Percentiles rank a stretch among this genome's conserved stretches.
These are phyloP conservation scores for Macrolepiota fuliginosa DNA, from an alignment of 768 basidiomycete species.

Conservation along the genomic window DNA sequence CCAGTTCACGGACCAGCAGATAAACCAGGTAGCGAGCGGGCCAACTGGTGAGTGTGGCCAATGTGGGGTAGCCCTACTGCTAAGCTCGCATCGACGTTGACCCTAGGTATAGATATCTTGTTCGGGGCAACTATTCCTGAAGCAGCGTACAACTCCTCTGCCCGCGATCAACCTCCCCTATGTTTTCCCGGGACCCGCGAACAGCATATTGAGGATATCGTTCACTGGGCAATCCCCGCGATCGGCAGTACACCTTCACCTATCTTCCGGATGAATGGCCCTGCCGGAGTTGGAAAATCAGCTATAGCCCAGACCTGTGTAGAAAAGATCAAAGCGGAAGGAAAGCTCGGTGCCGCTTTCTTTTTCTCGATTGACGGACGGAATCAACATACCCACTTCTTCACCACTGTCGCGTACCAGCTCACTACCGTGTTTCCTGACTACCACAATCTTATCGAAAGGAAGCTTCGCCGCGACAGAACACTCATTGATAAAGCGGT, in stretches of 20 bases:
- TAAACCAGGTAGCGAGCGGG: background rate
- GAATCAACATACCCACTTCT: background rate
- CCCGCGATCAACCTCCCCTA: background rate
- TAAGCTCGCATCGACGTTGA: background rate
- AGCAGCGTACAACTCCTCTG: background rate
- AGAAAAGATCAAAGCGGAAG: background rate
- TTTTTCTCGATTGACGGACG: conserved; percentile 4
- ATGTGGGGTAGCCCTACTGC: no score
- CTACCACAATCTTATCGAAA: background rate
- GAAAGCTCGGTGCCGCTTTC: conserved; percentile 4
- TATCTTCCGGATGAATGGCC: background rate
- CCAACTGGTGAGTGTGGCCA: background rate
- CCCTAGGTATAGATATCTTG: background rate
- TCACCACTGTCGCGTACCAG: conserved; percentile 2
- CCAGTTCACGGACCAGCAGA: background rate
- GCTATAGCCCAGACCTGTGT: background rate
- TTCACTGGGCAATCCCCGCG: conserved; percentile 1
- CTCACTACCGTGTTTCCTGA: background rate
- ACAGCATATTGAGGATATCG: conserved; percentile 11
- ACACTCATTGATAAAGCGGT: background rate
- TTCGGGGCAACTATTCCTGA: background rate
- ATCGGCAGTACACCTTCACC: background rate
- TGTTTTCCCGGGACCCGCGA: conserved; percentile 2
- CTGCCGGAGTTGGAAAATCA: background rate
- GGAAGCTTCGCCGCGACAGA: background rate